phyloP scores from a whole-genome alignment of 2,329 filamentous ascomycete species.

The Penicillium sp. region DNA sequence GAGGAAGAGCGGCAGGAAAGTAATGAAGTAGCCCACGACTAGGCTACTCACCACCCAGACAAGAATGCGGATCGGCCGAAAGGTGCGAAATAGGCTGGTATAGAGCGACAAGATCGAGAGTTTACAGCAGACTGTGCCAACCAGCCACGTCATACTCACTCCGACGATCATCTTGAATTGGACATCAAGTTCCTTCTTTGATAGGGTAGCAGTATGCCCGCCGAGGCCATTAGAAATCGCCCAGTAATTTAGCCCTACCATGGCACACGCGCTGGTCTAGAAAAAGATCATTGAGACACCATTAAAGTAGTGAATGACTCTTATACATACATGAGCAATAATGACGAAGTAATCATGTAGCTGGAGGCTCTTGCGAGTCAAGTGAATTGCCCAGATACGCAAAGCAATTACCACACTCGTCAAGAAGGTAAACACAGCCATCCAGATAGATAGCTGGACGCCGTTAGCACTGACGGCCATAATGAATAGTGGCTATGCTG shows the following conservation, averaged over 20 bases:
- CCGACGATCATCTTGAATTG: conserved; percentile 14
- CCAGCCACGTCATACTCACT: conserved; percentile 12
- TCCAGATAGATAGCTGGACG: conserved; percentile 13
- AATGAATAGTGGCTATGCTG: neutral
- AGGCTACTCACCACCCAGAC: conserved; percentile 13
- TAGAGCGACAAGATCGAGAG: conserved; percentile 14
- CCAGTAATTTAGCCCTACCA: conserved; percentile 11
- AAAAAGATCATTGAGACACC: neutral
- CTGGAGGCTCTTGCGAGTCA: conserved; percentile 10
- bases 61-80: conserved; percentile 12
- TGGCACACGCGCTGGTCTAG: conserved; percentile 6
- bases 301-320: neutral
- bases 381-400: conserved; percentile 10
- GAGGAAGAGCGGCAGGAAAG: conserved; percentile 12
- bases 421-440: conserved; percentile 12
- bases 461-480: conserved; percentile 9
- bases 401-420: conserved; percentile 10
- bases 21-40: conserved; percentile 13
- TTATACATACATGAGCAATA: conserved; percentile 9
- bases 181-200: conserved; percentile 6
- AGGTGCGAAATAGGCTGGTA: conserved; percentile 14
- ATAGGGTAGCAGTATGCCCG: conserved; percentile 4
- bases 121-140: conserved; percentile 16
- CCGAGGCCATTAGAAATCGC: conserved; percentile 10
- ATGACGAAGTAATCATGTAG: conserved; percentile 13